Evolutionary conservation across 768 basidiomycete genomes (phyloP).

Genomic region (Suillus clintonianus): DNA sequence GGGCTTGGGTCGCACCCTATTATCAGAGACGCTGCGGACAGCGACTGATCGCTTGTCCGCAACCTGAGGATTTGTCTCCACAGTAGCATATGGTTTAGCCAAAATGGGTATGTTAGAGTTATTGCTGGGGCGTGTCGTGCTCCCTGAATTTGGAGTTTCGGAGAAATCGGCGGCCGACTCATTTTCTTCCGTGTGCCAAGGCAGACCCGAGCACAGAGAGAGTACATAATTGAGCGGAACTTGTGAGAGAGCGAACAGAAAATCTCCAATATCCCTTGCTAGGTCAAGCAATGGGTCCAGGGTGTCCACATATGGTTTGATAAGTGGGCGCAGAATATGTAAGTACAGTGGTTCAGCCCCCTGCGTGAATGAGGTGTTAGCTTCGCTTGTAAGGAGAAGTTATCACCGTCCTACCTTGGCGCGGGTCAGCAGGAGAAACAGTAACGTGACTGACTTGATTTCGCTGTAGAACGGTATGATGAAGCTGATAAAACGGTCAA

Average conservation of each 20-base stretch:
- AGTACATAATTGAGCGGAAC: slow-evolving; percentile 41
- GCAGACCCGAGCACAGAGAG: slow-evolving; percentile 31
- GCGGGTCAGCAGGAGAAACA: slow-evolving; percentile 77
- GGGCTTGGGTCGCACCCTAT: slow-evolving; percentile 6
- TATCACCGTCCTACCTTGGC: slow-evolving; percentile 55
- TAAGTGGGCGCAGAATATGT: slow-evolving; percentile 74
- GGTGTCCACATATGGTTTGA: slow-evolving; percentile 71
- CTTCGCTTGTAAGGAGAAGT: slow-evolving; percentile 3
- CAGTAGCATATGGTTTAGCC: slow-evolving; percentile 7
- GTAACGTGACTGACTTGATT: slow-evolving; percentile 69
- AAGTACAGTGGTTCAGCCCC: slow-evolving; percentile 86
- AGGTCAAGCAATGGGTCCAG: slow-evolving; percentile 68
- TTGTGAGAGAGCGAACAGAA: slow-evolving; percentile 45
- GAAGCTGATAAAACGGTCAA: slow-evolving; percentile 65
- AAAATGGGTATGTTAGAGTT: slow-evolving; percentile 15
- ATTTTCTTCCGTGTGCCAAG: slow-evolving; percentile 17
- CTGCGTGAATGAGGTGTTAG: slow-evolving; percentile 39
- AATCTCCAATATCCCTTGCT: slow-evolving; percentile 63
- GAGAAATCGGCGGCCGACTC: slow-evolving; percentile 8
- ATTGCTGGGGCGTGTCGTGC: slow-evolving; percentile 8
- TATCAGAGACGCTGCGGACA: slow-evolving; percentile 21
- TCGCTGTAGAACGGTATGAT: slow-evolving; percentile 86
- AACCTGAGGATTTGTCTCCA: slow-evolving; percentile 10
- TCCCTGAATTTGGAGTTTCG: slow-evolving; percentile 8
- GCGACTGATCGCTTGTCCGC: slow-evolving; percentile 10